These are phyloP conservation scores for Monascus ruber DNA, from an alignment of 2,329 filamentous ascomycete genomes.

Conservation along the genomic window DNA sequence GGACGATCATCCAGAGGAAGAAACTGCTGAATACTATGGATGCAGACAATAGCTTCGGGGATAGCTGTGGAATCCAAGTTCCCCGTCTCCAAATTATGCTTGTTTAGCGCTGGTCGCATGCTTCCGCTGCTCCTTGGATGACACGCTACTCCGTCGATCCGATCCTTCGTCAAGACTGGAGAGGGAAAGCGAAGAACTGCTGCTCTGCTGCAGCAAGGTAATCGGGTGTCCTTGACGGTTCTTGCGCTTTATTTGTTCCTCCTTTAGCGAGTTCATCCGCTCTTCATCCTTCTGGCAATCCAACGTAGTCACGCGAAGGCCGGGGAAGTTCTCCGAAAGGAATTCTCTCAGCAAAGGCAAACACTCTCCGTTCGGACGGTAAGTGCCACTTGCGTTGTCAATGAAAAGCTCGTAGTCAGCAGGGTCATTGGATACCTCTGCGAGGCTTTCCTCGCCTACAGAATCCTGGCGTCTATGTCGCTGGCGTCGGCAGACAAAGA, in stretches of 20 bases:
- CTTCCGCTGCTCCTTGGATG: conserved; percentile 10
- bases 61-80: too few relatives aligned
- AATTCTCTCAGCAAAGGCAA: conserved; percentile 62
- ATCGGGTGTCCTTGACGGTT: conserved; percentile 46
- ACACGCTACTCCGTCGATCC: conserved; percentile 27
- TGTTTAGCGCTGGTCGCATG: neutral
- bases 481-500: conserved; percentile 66
- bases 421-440: conserved; percentile 41
- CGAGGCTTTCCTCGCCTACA: conserved; percentile 30
- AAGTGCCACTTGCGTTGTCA: conserved; percentile 91
- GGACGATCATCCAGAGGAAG: too few relatives aligned
- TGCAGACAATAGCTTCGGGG: too few relatives aligned
- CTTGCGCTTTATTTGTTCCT: conserved; percentile 62
- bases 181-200: conserved; percentile 35
- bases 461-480: conserved; percentile 30
- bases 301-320: conserved; percentile 60
- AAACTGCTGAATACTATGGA: too few relatives aligned
- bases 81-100: too few relatives aligned
- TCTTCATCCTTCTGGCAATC: conserved; percentile 65
- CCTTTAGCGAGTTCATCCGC: conserved; percentile 61
- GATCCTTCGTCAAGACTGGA: conserved; percentile 49
- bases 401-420: conserved; percentile 72
- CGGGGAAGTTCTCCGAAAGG: conserved; percentile 62
- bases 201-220: conserved; percentile 44
- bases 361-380: conserved; percentile 69